Evolutionary conservation across 352 stramenopile genomes (phyloP), one percentile per base, ranked within the genome.

Genomic region (Phytophthora sp.): DNA sequence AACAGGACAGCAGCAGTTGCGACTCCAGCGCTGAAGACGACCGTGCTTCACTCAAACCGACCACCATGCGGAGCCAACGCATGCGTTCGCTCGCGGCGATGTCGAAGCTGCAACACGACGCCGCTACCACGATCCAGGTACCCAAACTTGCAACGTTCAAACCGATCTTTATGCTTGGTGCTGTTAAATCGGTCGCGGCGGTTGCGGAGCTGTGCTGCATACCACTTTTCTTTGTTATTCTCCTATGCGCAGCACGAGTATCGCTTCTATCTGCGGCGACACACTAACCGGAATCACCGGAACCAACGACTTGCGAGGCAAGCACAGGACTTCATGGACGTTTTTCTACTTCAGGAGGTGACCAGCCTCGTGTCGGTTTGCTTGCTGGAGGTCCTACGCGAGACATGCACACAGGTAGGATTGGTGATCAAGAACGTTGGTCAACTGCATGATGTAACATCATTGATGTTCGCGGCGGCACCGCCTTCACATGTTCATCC

Each of bases 41-140:
- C 7, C 27, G 11, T 7, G 18, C 38, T 38, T 31, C 36, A 12
- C 3, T 15, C 13, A 51, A 51, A 41, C 12, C 16, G 4, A 24
- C 24, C 4, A 45, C 39, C 31, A 78, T 82, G 55, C 49, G 74
- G 8, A 73, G 56, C 38, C 74, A 85, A 47, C 76, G 76, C 47
- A 74, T 88, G 44, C 73, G 58, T 4, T 86, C 79, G 6, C 50
- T 88, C 4, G 72, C 74, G 9, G 67, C 66, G 13, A 80, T 88
- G 65, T 82, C 77, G 7, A 73, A 63, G 21, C 59, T 88, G 24
- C 79, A 84, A 54, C 58, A 77, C 7, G 69, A 64, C 16, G 76
- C 79, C 18, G 79, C 74, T 13, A 53, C 20, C 1, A 61, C 74
- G 49, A 84, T 88, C 26, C 79, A 88, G 67, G 79, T 88, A 31